These are phyloP conservation scores for Inga oerstediana DNA, from an alignment of 306 rosid genomes.

Conservation along the genomic window DNA sequence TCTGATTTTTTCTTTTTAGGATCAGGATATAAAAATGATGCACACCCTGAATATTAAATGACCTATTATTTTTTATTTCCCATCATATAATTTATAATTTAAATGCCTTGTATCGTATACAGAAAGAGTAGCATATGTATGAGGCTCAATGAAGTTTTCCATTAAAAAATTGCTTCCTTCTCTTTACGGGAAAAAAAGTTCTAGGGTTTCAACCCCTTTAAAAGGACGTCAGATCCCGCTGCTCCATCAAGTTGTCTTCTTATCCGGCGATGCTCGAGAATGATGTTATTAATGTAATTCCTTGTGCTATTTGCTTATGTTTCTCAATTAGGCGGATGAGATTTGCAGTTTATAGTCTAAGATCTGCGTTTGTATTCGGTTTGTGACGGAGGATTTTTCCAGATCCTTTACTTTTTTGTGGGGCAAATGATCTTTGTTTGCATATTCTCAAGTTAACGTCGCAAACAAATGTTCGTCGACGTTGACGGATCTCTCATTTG, in stretches of 20 bases:
- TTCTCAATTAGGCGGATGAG: not conserved
- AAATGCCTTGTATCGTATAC: too few species aligned
- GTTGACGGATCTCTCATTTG: constrained; percentile 47
- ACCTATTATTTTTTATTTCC: too few species aligned
- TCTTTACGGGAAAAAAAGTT: not conserved
- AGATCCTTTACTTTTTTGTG: constrained; percentile 44
- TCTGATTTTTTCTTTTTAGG: too few species aligned
- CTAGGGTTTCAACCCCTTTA: not conserved
- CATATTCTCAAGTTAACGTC: constrained; percentile 63
- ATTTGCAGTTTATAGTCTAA: not conserved
- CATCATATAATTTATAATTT: too few species aligned
- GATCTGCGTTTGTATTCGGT: not conserved
- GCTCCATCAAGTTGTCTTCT: not conserved
- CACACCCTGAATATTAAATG: too few species aligned
- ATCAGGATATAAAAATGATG: too few species aligned
- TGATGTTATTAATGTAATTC: not conserved
- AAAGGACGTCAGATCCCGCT: not conserved
- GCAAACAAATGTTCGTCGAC: constrained; percentile 19
- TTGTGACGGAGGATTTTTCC: constrained; percentile 41
- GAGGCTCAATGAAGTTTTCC: too few species aligned
- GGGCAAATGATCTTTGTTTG: constrained; percentile 63
- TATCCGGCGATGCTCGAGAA: not conserved
- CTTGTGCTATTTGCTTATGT: not conserved
- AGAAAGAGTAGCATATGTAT: too few species aligned
- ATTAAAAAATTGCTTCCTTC: not conserved